Conservation (phyloP, 306 rosid species). For the Oxytropis ochrocephala region DNA sequence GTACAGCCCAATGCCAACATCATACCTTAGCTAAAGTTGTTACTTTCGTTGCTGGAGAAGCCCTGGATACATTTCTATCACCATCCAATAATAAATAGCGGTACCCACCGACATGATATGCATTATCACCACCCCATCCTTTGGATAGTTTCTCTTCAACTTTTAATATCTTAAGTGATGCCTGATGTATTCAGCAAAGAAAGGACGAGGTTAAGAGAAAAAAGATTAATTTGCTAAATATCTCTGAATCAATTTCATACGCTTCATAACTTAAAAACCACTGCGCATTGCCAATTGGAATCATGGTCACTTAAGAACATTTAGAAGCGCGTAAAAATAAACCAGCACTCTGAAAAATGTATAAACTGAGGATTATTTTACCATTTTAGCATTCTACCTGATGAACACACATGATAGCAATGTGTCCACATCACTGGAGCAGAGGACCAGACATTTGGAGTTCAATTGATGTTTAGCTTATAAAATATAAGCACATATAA, state of each 20-base stretch:
- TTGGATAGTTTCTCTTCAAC: slow-evolving; percentile 92
- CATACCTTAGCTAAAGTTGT: slow-evolving; percentile 83
- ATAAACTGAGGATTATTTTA: not conserved
- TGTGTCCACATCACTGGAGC: not conserved
- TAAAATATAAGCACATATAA: not conserved
- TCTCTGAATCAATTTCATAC: slow-evolving; percentile 3
- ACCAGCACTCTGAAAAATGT: not conserved
- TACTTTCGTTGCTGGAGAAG: slow-evolving; percentile 93
- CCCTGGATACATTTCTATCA: slow-evolving; percentile 82
- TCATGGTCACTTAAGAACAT: slow-evolving; percentile 5
- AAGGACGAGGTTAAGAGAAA: slow-evolving; percentile 18
- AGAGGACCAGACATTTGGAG: not conserved
- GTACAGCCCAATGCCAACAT: not conserved
- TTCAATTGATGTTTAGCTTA: not conserved
- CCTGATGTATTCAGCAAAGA: slow-evolving; percentile 46
- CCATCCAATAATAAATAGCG: slow-evolving; percentile 86
- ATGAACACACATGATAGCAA: not conserved
- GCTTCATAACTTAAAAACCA: not conserved
- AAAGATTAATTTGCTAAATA: not conserved
- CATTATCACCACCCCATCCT: slow-evolving; percentile 99
- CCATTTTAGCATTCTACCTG: not conserved
- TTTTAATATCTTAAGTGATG: slow-evolving; percentile 67
- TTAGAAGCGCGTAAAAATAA: not conserved
- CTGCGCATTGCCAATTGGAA: not conserved
- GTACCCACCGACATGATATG: slow-evolving; percentile 86